phyloP scores from a whole-genome alignment of 768 basidiomycete species.

The Lactarius pseudohatsudake region DNA sequence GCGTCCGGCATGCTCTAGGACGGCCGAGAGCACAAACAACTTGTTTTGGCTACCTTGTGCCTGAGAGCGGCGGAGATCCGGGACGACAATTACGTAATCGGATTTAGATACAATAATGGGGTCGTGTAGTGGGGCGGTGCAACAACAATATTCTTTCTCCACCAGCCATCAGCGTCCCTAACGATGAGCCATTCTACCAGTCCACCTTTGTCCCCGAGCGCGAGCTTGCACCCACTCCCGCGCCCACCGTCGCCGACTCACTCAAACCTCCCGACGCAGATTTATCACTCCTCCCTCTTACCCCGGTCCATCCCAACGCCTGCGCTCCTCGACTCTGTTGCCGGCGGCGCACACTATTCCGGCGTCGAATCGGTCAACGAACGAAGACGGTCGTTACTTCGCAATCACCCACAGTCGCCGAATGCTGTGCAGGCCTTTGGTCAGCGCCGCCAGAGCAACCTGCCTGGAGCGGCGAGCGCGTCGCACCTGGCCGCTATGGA shows the following conservation, averaged over 20 bases:
- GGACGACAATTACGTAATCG: background rate
- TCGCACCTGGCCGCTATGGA: conserved; percentile 48
- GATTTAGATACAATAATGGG: background rate
- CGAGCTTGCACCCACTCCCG: background rate
- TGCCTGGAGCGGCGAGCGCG: conserved; percentile 24
- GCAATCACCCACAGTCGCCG: conserved; percentile 9
- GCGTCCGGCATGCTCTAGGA: background rate
- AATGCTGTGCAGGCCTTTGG: background rate
- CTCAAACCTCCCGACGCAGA: conserved; percentile 41
- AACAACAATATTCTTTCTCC: background rate
- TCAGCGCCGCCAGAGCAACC: conserved; percentile 17
- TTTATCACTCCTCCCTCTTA: conserved; percentile 48
- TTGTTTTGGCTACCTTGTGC: background rate
- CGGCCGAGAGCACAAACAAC: background rate
- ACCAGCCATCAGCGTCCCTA: background rate
- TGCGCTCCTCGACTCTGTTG: conserved; percentile 55
- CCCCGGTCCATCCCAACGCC: conserved; percentile 46
- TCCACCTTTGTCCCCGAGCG: background rate
- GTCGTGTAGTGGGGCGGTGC: conserved; percentile 2
- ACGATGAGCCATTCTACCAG: conserved; percentile 3
- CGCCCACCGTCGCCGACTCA: conserved; percentile 15
- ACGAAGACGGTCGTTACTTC: conserved; percentile 19
- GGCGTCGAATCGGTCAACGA: conserved; percentile 45
- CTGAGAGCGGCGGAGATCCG: background rate
- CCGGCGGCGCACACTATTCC: conserved; percentile 63